Percentiles rank a stretch among this genome's conserved stretches.
These are phyloP conservation scores for Tetrahymena borealis DNA, from an alignment of 73 alveolate genomes.

Conservation along the genomic window DNA sequence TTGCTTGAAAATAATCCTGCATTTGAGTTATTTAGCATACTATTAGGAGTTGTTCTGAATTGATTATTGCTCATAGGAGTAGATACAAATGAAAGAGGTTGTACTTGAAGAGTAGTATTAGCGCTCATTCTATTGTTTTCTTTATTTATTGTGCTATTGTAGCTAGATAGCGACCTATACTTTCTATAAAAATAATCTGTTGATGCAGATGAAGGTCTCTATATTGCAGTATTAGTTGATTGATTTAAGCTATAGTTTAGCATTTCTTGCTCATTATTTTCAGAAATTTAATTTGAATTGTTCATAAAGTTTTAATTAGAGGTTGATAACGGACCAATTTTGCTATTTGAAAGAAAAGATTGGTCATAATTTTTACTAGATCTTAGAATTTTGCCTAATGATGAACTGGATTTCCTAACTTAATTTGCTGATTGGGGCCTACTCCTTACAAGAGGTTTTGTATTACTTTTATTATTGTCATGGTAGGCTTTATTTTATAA, in stretches of 20 bases:
- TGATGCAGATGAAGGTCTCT: background rate
- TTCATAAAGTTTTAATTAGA: background rate
- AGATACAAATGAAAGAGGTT: background rate
- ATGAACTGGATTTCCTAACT: background rate
- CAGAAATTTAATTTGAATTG: background rate
- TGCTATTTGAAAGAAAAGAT: background rate
- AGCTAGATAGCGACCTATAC: background rate
- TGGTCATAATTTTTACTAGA: background rate
- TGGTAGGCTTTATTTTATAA: background rate
- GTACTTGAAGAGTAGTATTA: background rate
- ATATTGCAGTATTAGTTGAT: background rate
- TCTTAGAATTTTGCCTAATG: background rate
- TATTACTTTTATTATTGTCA: background rate
- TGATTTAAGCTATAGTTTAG: background rate
- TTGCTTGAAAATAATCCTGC: background rate
- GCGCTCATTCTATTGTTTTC: background rate
- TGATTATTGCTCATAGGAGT: background rate
- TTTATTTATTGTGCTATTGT: background rate
- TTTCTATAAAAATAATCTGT: background rate
- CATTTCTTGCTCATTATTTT: background rate
- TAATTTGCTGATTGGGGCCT: background rate
- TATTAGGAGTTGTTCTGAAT: background rate
- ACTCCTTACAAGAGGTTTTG: background rate
- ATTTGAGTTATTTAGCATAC: background rate
- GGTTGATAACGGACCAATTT: background rate